Evolutionary conservation across 2,329 filamentous ascomycete genomes (phyloP).

Genomic region (Pyricularia sp.): DNA sequence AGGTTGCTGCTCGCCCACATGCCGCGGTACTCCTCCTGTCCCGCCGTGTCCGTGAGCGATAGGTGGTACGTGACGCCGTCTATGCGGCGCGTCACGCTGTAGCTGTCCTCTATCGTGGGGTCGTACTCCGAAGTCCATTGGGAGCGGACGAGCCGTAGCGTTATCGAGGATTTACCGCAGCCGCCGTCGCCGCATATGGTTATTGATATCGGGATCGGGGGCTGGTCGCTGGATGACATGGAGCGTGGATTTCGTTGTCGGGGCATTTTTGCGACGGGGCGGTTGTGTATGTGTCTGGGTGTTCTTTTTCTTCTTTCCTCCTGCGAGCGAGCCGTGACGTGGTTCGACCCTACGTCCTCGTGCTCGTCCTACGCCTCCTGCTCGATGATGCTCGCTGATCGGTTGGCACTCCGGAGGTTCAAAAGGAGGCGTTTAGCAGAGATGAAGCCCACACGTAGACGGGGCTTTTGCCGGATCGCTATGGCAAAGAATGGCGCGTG

Average conservation of each 20-base stretch:
- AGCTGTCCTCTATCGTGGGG: conserved; percentile 76
- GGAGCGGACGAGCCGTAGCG: conserved; percentile 69
- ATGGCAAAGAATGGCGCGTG: not conserved
- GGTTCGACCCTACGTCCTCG: not conserved
- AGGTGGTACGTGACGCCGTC: conserved; percentile 76
- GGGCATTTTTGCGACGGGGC: not conserved
- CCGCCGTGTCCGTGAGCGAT: conserved; percentile 71
- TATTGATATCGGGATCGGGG: conserved; percentile 55
- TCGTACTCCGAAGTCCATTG: conserved; percentile 81
- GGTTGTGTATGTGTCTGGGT: not conserved
- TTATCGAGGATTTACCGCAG: conserved; percentile 79
- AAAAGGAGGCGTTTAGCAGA: not conserved
- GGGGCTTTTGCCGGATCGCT: not conserved
- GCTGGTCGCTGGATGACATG: conserved; percentile 16
- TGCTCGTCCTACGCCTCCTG: not conserved
- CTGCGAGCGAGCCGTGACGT: not conserved
- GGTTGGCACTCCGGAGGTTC: not conserved
- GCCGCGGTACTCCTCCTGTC: conserved; percentile 83
- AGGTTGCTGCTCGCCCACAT: conserved; percentile 79
- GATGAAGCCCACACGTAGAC: not conserved
- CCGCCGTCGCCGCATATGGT: conserved; percentile 83
- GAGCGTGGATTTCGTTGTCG: not conserved
- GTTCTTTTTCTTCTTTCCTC: not conserved
- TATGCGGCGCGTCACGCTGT: conserved; percentile 70
- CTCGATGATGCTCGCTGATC: not conserved